Evolutionary conservation across 768 basidiomycete species (phyloP), one percentile per base, ranked within the genome.

Genomic region (Tulasnella sp.): DNA sequence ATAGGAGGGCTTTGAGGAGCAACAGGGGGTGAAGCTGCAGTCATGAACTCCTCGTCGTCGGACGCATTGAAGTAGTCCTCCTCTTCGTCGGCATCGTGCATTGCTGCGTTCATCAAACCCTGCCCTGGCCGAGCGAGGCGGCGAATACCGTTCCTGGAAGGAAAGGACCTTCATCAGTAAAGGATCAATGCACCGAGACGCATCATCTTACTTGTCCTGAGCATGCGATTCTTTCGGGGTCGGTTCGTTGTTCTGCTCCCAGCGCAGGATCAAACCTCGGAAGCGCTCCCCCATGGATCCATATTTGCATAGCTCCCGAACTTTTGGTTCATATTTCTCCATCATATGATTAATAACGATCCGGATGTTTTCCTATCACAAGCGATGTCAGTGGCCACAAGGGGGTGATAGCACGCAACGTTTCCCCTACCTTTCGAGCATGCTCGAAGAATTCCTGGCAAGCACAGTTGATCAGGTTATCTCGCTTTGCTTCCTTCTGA

Each of bases 391-490:
- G 67, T 55, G 0, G 15, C 51, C 70, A 26, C 57, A 76, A 67
- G 70, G 18, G n/a, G 1, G 10, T 37, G 0, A 29, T 44, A 44
- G 51, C 46, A 74, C 23, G 32, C 32, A 51, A 15, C 29, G 70
- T n/a, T 26, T 29, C 26, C 84, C 89, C 80, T 80, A 96, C 96
- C 85, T 90, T 89, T 76, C 95, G 91, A 84, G 99, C 93, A 81
- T 90, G 88, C 81, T 99, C 98, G 82, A 99, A 96, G 80, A 93
- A 93, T 83, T 99, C 98, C 83, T 98, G 92, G 86, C 95, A 98
- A 51, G 96, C 94, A 81, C 95, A 96, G 81, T 92, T 93, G 76
- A 99, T 86, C 79, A 99, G 88, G 85, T 96, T 99, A 84, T 99
- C 98, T 78, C 94, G 88, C 75, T 88, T 86, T 44, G 93, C 92